phyloP scores from a whole-genome alignment of 2,329 filamentous ascomycete genomes.

The Talaromyces sp. region DNA sequence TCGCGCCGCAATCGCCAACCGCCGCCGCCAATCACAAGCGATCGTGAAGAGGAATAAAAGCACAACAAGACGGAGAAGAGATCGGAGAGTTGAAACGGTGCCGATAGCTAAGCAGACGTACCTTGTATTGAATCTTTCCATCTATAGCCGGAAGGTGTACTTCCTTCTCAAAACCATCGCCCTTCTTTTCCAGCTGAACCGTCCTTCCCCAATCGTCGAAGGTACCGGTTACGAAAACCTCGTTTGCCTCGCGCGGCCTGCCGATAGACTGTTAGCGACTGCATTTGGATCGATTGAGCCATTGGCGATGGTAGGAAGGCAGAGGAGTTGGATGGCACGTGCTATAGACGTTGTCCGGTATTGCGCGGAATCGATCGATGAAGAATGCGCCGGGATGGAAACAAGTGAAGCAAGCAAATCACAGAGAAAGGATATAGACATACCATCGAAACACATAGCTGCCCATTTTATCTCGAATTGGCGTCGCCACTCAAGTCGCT shows the following conservation, averaged over 20 bases:
- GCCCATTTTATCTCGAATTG: conserved; percentile 27
- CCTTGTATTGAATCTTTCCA: conserved; percentile 92
- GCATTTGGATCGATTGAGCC: not conserved
- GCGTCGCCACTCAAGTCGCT: not conserved
- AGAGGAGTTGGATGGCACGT: not conserved
- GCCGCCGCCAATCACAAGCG: not conserved
- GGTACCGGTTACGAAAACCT: conserved; percentile 92
- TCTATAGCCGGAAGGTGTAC: conserved; percentile 66
- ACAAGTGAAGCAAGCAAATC: not conserved
- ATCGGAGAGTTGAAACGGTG: not conserved
- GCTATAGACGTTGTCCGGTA: not conserved
- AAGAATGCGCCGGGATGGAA: not conserved
- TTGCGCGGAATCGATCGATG: not conserved
- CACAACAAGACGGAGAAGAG: not conserved
- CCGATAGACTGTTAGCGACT: not conserved
- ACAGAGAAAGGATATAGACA: conserved; percentile 22
- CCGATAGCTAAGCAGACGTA: conserved; percentile 44
- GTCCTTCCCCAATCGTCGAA: conserved; percentile 94
- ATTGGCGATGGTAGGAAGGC: not conserved
- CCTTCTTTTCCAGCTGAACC: conserved; percentile 75
- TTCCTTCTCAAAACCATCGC: conserved; percentile 72
- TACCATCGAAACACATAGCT: conserved; percentile 42
- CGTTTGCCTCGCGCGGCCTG: conserved; percentile 79
- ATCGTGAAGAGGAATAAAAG: not conserved
- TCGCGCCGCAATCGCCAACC: not conserved